A percentile compares a stretch with the other conserved stretches of the same genome.
These are phyloP conservation scores for Komagataella pastoris DNA, from an alignment of 805 yeast species.

Conservation along the genomic window DNA sequence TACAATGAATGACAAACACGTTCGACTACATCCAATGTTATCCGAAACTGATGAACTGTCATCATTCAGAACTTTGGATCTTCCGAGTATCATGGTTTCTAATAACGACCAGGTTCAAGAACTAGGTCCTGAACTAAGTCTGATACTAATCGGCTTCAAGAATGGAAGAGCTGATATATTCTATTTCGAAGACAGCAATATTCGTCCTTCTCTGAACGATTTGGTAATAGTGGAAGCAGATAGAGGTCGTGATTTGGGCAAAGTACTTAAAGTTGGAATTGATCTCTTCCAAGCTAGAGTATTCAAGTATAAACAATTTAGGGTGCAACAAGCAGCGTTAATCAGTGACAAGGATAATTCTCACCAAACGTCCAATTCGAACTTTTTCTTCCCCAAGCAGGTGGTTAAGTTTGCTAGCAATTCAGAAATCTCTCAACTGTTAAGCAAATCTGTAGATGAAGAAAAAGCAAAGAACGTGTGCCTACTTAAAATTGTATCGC, in stretches of 20 bases:
- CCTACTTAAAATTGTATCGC: slow-evolving; percentile 38
- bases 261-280: slow-evolving; percentile 43
- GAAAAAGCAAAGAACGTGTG: slow-evolving; percentile 54
- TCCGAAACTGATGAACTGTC: background rate
- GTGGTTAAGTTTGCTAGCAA: slow-evolving; percentile 49
- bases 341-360: slow-evolving; percentile 5
- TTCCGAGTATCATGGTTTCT: background rate
- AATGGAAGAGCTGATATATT: slow-evolving; percentile 72
- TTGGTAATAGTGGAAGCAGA: slow-evolving; percentile 78
- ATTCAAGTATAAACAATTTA: slow-evolving; percentile 50
- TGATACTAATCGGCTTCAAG: slow-evolving; percentile 64
- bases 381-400: slow-evolving; percentile 55
- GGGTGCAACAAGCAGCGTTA: slow-evolving; percentile 59
- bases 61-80: background rate
- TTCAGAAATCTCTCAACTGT: slow-evolving; percentile 44
- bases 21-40: background rate
- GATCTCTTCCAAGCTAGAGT: slow-evolving; percentile 54
- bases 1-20: background rate
- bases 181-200: slow-evolving; percentile 25
- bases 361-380: slow-evolving; percentile 19
- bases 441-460: slow-evolving; percentile 53
- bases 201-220: slow-evolving; percentile 37
- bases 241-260: slow-evolving; percentile 67
- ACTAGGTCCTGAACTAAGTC: slow-evolving; percentile 15
- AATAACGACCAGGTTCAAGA: background rate